Evolutionary conservation across 2,329 filamentous ascomycete genomes (phyloP).

Genomic region (Rugonectria rugulosa): DNA sequence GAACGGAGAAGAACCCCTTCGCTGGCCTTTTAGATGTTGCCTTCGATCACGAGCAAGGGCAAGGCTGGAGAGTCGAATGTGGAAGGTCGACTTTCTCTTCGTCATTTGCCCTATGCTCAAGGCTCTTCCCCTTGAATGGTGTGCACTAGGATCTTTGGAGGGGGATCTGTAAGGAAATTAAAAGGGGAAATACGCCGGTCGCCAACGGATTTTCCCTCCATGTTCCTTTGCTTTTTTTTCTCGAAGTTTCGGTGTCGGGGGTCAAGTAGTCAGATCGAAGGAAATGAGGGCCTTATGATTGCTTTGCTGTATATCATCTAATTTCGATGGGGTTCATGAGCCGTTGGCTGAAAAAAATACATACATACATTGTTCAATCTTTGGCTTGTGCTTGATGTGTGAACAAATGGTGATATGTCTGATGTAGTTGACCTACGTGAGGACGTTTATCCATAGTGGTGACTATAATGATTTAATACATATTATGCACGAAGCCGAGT

Average conservation of each 20-base stretch:
- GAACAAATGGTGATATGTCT: too few species aligned
- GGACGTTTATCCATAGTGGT: too few species aligned
- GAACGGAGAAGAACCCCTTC: slow-evolving; percentile 16
- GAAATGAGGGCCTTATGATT: slow-evolving; percentile 29
- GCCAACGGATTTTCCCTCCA: slow-evolving; percentile 9
- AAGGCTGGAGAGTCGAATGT: slow-evolving; percentile 1
- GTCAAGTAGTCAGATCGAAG: slow-evolving; percentile 26
- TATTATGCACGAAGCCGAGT: neutral
- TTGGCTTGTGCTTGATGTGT: neutral
- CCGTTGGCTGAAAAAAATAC: slow-evolving; percentile 30
- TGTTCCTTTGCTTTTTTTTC: neutral
- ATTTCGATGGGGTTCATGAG: slow-evolving; percentile 35
- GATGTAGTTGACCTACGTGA: too few species aligned
- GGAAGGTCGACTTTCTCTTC: neutral
- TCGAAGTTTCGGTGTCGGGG: slow-evolving; percentile 24
- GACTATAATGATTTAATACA: too few species aligned
- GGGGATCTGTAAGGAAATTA: slow-evolving; percentile 17
- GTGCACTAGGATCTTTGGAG: too few species aligned
- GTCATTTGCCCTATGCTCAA: neutral
- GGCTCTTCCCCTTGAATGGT: slow-evolving; percentile 10
- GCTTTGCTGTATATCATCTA: slow-evolving; percentile 41
- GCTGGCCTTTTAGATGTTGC: slow-evolving; percentile 35
- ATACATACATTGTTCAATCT: slow-evolving; percentile 35
- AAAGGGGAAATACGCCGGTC: slow-evolving; percentile 8
- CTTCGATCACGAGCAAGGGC: slow-evolving; percentile 13